A percentile compares a stretch with the other conserved stretches of the same genome.
Evolutionary conservation across 345 rosid species (phyloP).

Genomic region (Populus euphratica): DNA sequence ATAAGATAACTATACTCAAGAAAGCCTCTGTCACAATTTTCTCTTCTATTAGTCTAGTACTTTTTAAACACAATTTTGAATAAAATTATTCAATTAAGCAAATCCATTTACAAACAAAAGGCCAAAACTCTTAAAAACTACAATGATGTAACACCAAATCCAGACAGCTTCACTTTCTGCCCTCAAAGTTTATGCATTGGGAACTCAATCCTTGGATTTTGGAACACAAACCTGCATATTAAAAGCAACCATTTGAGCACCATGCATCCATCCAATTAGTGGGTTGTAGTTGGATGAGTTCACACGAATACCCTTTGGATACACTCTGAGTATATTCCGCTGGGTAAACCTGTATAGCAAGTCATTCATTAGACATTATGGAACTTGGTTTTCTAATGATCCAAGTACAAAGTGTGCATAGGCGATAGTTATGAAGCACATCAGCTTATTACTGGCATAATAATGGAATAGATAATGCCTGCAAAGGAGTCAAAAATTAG

Average conservation of each 20-base stretch:
- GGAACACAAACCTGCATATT: conserved; percentile 69
- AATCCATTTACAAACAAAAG: background rate
- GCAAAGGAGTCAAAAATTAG: background rate
- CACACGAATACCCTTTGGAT: conserved; percentile 83
- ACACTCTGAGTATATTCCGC: conserved; percentile 68
- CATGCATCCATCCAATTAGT: conserved; percentile 67
- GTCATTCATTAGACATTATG: conserved; percentile 16
- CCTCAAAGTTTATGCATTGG: background rate
- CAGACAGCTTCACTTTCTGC: background rate
- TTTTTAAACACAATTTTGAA: background rate
- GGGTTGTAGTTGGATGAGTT: conserved; percentile 74
- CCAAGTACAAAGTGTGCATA: background rate
- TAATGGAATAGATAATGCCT: background rate
- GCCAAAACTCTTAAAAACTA: background rate
- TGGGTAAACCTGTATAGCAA: conserved; percentile 62
- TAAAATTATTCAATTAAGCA: background rate
- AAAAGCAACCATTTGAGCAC: conserved; percentile 90
- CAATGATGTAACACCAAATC: background rate
- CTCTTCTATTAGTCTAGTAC: background rate
- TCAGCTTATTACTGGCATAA: background rate
- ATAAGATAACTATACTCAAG: background rate
- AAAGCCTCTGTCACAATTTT: background rate
- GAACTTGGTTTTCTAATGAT: background rate
- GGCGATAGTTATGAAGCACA: background rate
- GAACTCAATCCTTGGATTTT: background rate